Evolutionary conservation across 2,329 filamentous ascomycete species (phyloP).

Genomic region (Fusarium ambrosium): DNA sequence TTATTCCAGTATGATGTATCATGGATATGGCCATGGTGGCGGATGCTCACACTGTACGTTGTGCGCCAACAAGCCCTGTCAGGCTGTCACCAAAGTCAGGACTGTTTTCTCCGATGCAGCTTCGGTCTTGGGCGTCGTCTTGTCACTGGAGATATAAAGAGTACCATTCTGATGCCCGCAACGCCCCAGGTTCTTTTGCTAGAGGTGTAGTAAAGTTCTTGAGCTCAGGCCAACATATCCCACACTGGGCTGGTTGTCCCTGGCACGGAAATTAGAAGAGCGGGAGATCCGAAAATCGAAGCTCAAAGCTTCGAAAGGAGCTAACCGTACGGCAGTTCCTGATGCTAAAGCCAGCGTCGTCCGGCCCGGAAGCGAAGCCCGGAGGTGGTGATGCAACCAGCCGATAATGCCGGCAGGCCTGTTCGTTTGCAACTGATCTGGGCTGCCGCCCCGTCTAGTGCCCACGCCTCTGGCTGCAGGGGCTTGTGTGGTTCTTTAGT

Average conservation of each 20-base stretch:
- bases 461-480: background rate
- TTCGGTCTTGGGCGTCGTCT: background rate
- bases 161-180: background rate
- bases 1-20: conserved; percentile 10
- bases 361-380: conserved; percentile 1
- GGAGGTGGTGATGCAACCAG: conserved; percentile 6
- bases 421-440: background rate
- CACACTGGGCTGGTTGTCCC: background rate
- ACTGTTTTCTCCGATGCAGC: conserved; percentile 1
- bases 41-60: conserved; percentile 6
- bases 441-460: background rate
- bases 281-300: conserved; percentile 2
- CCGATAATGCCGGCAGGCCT: background rate
- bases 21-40: conserved; percentile 18
- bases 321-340: background rate
- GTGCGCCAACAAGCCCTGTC: background rate
- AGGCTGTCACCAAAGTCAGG: background rate
- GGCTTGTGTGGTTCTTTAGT: background rate
- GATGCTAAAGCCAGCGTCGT: background rate
- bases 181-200: background rate
- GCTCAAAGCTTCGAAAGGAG: background rate
- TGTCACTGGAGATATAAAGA: background rate
- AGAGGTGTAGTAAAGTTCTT: background rate
- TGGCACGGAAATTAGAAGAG: background rate
- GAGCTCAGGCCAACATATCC: conserved; percentile 2